Evolutionary conservation across 306 rosid species (phyloP).

Genomic region (Fagus crenata): DNA sequence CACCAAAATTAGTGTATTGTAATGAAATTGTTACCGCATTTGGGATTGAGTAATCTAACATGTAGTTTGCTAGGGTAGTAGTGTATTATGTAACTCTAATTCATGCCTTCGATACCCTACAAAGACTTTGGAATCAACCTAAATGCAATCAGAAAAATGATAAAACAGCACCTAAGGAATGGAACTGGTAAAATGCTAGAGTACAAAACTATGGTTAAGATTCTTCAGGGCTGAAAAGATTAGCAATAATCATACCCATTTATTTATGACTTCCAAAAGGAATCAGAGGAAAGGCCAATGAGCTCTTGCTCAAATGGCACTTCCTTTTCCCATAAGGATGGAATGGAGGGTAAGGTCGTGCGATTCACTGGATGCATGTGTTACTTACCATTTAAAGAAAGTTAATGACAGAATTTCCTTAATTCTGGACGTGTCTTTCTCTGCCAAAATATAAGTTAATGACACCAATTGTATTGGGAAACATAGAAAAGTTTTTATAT

Average conservation of each 20-base stretch:
- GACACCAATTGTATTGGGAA: conserved; percentile 4
- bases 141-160: background rate
- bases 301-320: background rate
- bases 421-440: conserved; percentile 29
- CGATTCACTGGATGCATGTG: background rate
- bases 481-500: conserved; percentile 12
- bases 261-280: background rate
- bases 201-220: background rate
- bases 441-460: conserved; percentile 28
- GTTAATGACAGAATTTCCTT: conserved; percentile 29
- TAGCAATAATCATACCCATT: background rate
- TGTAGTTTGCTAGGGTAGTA: no score
- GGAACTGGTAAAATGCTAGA: background rate
- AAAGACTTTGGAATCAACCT: background rate
- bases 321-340: background rate
- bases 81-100: no score
- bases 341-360: background rate
- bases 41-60: background rate
- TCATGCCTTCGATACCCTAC: background rate
- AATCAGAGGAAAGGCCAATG: background rate
- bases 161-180: background rate
- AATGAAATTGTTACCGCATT: background rate
- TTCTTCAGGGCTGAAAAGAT: background rate
- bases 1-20: background rate
- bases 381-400: background rate